Percentiles rank a stretch among this genome's conserved stretches.
Evolutionary conservation across 768 basidiomycete species (phyloP).

Genomic region (Cystofilobasidium macerans): DNA sequence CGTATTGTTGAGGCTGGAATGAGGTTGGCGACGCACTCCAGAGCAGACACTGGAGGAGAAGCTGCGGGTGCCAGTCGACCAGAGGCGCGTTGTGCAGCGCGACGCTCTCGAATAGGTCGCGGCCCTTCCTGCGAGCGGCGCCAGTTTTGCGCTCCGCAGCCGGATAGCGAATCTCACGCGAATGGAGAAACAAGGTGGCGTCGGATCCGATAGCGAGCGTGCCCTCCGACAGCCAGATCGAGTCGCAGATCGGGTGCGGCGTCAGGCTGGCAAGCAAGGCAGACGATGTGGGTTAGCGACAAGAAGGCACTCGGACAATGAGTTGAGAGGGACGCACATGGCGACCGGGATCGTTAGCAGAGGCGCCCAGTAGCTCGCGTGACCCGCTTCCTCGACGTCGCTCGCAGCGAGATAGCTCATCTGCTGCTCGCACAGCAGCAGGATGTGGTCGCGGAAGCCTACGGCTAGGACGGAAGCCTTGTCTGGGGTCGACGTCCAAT

Average conservation of each 20-base stretch:
- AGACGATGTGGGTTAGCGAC: neutral
- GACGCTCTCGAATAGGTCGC: conserved; percentile 66
- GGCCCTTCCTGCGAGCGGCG: conserved; percentile 29
- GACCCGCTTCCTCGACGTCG: conserved; percentile 38
- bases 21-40: conserved; percentile 55
- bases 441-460: conserved; percentile 65
- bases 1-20: neutral
- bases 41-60: conserved; percentile 78
- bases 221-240: conserved; percentile 80
- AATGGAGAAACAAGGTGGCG: conserved; percentile 71
- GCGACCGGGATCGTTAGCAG: conserved; percentile 50
- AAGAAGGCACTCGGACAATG: neutral
- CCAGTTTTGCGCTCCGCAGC: conserved; percentile 20
- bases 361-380: conserved; percentile 27
- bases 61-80: conserved; percentile 83
- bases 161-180: conserved; percentile 37
- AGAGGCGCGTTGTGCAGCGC: conserved; percentile 75
- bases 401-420: conserved; percentile 75
- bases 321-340: conserved; percentile 43
- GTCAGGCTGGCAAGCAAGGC: conserved; percentile 48
- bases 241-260: conserved; percentile 69
- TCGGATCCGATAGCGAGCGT: conserved; percentile 70
- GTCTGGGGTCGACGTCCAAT: conserved; percentile 80
- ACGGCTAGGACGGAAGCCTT: conserved; percentile 82
- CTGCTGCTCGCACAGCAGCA: conserved; percentile 82